phyloP scores from a whole-genome alignment of 257 asterid species.

The Buddleja alternifolia region DNA sequence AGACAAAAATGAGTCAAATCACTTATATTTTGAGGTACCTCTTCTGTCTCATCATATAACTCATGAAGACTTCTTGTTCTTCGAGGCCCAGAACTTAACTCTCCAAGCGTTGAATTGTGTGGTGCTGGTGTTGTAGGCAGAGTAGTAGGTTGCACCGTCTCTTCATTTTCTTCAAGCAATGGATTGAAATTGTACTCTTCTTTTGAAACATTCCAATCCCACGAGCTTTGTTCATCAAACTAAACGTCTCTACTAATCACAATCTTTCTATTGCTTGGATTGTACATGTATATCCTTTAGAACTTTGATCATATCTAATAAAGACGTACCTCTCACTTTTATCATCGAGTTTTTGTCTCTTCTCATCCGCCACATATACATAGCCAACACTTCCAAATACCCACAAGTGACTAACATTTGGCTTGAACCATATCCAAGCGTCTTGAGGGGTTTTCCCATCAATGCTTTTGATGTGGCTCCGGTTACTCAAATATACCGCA shows the following conservation, averaged over 20 bases:
- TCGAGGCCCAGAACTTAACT: no score
- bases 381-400: constrained; percentile 10
- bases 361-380: background rate
- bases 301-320: constrained; percentile 11
- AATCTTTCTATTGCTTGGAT: background rate
- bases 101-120: no score
- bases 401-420: background rate
- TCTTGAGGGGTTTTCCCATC: background rate
- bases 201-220: no score
- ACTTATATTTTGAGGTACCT: no score
- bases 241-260: constrained; percentile 11
- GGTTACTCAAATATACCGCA: background rate
- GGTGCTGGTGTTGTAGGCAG: no score
- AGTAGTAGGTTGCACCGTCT: no score
- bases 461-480: no score
- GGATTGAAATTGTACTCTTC: no score
- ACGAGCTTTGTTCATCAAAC: constrained; percentile 1
- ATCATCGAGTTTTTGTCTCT: constrained; percentile 1
- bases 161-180: no score
- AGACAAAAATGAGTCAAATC: no score
- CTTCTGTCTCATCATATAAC: no score
- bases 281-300: background rate
- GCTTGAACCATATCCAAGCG: background rate
- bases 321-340: constrained; percentile 7
- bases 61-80: no score